Evolutionary conservation across 257 asterid species (phyloP), one percentile per base, ranked within the genome.

Genomic region (Rubia yunnanensis): DNA sequence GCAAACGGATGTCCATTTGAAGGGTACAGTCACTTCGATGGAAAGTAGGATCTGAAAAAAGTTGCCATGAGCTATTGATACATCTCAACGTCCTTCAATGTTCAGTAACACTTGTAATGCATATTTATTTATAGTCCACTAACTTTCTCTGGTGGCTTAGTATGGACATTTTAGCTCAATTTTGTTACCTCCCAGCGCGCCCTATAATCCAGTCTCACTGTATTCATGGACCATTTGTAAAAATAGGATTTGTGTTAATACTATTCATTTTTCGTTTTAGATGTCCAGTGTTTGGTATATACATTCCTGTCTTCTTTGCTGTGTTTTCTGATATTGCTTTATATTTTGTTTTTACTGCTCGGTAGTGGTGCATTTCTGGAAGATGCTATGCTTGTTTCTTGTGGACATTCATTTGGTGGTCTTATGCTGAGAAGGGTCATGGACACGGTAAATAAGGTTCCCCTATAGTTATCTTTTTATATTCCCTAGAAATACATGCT

Each of bases 331-430:
- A 31, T 14, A 18, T 26, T 17, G 48, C 26, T 41, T 68, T 5
- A 39, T 39, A 44, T 68, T 34, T 82, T 73, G 69, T 74, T 76
- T 66, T 31, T 23, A 3, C 69, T 28, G 18, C 48, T 39, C 15
- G 74, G 55, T 85, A 92, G 99, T 54, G 97, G 99, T 10, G 82
- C 86, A 61, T 92, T 84, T 83, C 94, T 92, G 72, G 99, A 92
- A 79, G 99, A 92, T 83, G 97, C 99, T 66, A 78, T 81, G 90
- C 76, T 77, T 64, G 95, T 92, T 75, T 87, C 97, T 55, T 92
- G 99, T 64, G 99, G 99, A 66, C 99, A 92, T 79, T 92, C 99
- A 63, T 92, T 92, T 80, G 99, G 99, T 70, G 97, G 99, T 72
- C 85, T 83, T 57, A 83, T 82, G 95, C 90, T 92, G 77, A 81